Base-by-base conservation (phyloP, 139 green algal genomes). In the Pycnococcus provasolii region DNA sequence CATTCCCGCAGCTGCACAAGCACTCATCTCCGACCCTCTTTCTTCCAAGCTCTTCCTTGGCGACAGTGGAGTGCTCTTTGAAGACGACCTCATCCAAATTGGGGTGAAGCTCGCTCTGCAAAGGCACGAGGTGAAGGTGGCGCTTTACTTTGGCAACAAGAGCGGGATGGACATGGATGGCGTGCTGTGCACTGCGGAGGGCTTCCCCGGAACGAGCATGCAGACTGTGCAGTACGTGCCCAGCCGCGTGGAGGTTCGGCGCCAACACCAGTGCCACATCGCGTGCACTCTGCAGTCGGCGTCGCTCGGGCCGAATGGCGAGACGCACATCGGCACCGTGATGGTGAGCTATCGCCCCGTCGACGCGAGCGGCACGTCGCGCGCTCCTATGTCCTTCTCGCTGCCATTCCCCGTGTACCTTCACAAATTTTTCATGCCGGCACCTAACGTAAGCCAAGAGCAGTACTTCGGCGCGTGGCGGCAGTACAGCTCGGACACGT, bases 101-200 rank as follows among this genome's bases (percentile, higher is more conserved):
- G 91, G 91, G 5, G 11, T 97, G 62, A 95, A 97, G 75, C 67
- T 59, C 6, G 62, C 82, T 26, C 91, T 81, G 66, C 47, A 73
- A 42, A 73, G 78, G 39, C 70, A 65, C 9, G 54, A 69, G 3
- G 88, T 83, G 42, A 67, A 81, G 51, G 40, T 95, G 15, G 50
- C 70, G 43, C 78, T 97, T 2, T 97, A 88, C 75, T 50, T 96
- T 6, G 91, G 91, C 64, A 97, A 97, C 83, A 97, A 97, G 83
- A 41, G 58, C 4, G 43, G 53, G 6, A 53, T 66, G 37, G 1
- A 73, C 37, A 55, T 95, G 71, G 62, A 58, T 26, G 39, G 15
- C 26, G 58, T 84, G 42, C 42, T 48, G 70, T 43, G 68, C 62
- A 41, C 64, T 13, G 73, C 83, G 58, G 67, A 76, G 3, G 75